Evolutionary conservation across 352 stramenopile genomes (phyloP).

Genomic region (Phytophthora vignae): DNA sequence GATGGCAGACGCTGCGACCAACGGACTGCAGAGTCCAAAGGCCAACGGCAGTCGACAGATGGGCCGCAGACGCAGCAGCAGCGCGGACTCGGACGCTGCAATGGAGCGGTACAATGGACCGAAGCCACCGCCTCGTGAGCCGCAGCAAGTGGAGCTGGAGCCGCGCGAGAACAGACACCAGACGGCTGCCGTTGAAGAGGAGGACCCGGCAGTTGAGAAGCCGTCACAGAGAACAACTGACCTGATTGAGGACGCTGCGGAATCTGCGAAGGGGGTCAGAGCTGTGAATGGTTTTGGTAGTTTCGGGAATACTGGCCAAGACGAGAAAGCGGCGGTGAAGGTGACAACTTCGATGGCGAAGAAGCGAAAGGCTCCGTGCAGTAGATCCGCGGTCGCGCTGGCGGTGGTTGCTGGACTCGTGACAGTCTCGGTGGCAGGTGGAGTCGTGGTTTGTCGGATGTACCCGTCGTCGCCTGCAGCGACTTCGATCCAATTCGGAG

Average conservation of each 20-base stretch:
- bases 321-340: slow-evolving; percentile 6
- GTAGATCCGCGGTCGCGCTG: slow-evolving; percentile 19
- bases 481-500: slow-evolving; percentile 11
- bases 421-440: slow-evolving; percentile 19
- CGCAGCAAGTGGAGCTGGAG: not conserved
- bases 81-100: not conserved
- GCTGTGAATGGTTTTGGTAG: not conserved
- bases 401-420: slow-evolving; percentile 17
- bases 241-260: slow-evolving; percentile 2
- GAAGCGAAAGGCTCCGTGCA: slow-evolving; percentile 30
- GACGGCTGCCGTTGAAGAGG: not conserved
- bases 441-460: slow-evolving; percentile 29
- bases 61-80: slow-evolving; percentile 14
- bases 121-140: not conserved
- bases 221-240: slow-evolving; percentile 4
- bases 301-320: slow-evolving; percentile 6
- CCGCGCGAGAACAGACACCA: slow-evolving; percentile 5
- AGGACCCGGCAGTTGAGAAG: slow-evolving; percentile 17
- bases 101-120: slow-evolving; percentile 1
- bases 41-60: slow-evolving; percentile 3
- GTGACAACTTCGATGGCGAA: slow-evolving; percentile 12
- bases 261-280: slow-evolving; percentile 23
- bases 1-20: not conserved
- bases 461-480: slow-evolving; percentile 36
- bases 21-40: slow-evolving; percentile 1